Percentiles rank a stretch among this genome's conserved stretches.
Conservation (phyloP, 31 red algal species). For the Pterothamnion heteromorphum region DNA sequence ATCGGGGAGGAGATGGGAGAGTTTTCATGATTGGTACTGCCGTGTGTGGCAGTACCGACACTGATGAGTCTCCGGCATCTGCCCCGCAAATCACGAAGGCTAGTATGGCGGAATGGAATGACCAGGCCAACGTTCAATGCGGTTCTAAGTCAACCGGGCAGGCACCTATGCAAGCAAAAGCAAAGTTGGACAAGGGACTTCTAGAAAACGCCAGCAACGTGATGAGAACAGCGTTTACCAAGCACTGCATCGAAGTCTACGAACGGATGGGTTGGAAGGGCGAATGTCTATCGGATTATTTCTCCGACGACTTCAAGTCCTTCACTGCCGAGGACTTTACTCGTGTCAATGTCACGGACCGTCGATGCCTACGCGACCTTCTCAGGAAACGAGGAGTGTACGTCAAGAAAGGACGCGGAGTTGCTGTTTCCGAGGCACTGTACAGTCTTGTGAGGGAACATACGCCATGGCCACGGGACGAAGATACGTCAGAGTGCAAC, state of each 20-base stretch:
- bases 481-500: background rate
- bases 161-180: background rate
- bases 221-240: background rate
- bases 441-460: background rate
- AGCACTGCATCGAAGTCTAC: background rate
- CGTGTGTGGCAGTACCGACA: background rate
- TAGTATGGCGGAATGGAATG: background rate
- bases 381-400: background rate
- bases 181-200: background rate
- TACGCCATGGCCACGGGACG: background rate
- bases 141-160: background rate
- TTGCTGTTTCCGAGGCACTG: background rate
- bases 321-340: slow-evolving; percentile 1
- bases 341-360: background rate
- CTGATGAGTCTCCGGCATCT: background rate
- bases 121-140: background rate
- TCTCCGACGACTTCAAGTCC: background rate
- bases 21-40: background rate
- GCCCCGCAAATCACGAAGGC: background rate
- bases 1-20: background rate
- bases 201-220: background rate
- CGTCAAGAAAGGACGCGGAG: background rate
- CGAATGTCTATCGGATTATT: background rate
- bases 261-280: background rate
- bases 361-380: background rate